Percentiles rank a stretch among this genome's conserved stretches.
Evolutionary conservation across 192 early-diverging fungal genomes (phyloP).

Genomic region (Coemansia sp.): DNA sequence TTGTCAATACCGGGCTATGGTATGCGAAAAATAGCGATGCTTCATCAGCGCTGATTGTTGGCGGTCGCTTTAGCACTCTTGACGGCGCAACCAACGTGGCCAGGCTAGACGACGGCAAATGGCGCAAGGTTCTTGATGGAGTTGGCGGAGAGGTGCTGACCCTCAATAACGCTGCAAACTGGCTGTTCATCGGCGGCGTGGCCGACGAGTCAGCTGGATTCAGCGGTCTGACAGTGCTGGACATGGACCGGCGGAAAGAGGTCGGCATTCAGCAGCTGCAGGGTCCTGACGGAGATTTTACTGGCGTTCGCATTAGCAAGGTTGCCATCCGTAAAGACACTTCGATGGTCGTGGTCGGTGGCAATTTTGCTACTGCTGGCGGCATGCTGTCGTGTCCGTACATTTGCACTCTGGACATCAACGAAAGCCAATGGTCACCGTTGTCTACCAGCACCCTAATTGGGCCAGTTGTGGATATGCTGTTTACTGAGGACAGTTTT

Average conservation of each 20-base stretch:
- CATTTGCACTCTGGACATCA: slow-evolving; percentile 53
- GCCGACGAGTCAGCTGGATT: slow-evolving; percentile 35
- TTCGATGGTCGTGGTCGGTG: slow-evolving; percentile 53
- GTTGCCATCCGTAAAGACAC: slow-evolving; percentile 47
- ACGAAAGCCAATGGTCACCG: slow-evolving; percentile 54
- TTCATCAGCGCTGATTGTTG: slow-evolving; percentile 50
- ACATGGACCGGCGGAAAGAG: slow-evolving; percentile 44
- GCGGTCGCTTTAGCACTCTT: slow-evolving; percentile 57
- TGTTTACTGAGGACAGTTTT: slow-evolving; percentile 40
- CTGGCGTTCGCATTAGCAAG: slow-evolving; percentile 41
- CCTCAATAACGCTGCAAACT: slow-evolving; percentile 54
- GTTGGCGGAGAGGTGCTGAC: slow-evolving; percentile 55
- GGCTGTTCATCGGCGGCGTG: slow-evolving; percentile 60
- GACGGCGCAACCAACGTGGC: slow-evolving; percentile 46
- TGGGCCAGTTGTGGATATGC: slow-evolving; percentile 43
- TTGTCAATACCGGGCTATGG: slow-evolving; percentile 57
- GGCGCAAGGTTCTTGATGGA: slow-evolving; percentile 37
- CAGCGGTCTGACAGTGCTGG: slow-evolving; percentile 53
- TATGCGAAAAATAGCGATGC: slow-evolving; percentile 54
- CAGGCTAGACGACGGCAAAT: slow-evolving; percentile 46
- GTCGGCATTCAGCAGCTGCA: slow-evolving; percentile 23
- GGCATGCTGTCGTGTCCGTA: slow-evolving; percentile 40
- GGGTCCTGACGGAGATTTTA: slow-evolving; percentile 14
- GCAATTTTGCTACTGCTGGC: slow-evolving; percentile 47
- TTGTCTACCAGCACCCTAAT: slow-evolving; percentile 36